These are phyloP conservation scores for Zelopaecilomyces penicillatus DNA, from an alignment of 2,329 filamentous ascomycete genomes.

Conservation along the genomic window DNA sequence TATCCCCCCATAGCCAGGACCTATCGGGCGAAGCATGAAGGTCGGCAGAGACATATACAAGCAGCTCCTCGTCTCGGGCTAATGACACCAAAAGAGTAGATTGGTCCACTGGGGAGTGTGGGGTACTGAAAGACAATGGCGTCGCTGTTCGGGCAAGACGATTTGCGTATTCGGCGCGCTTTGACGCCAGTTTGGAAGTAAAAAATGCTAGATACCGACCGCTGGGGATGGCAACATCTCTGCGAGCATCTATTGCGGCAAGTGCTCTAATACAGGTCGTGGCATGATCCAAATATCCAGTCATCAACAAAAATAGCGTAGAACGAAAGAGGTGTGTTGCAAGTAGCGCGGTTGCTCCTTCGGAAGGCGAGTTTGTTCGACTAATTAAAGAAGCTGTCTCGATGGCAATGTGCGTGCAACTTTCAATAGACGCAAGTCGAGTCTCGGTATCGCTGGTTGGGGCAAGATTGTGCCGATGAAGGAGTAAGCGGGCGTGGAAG, in stretches of 20 bases:
- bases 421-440: conserved; percentile 64
- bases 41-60: conserved; percentile 80
- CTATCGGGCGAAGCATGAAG: conserved; percentile 70
- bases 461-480: conserved; percentile 83
- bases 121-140: conserved; percentile 21
- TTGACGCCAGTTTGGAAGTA: conserved; percentile 53
- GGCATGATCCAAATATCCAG: conserved; percentile 64
- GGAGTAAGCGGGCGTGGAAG: conserved; percentile 71
- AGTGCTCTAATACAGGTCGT: conserved; percentile 64
- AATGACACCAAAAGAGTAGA: conserved; percentile 24
- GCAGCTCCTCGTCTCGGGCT: conserved; percentile 69
- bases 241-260: conserved; percentile 59
- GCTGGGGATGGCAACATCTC: conserved; percentile 68
- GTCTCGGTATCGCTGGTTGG: conserved; percentile 59
- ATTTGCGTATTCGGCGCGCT: conserved; percentile 37
- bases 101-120: conserved; percentile 24
- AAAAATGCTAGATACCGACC: conserved; percentile 81
- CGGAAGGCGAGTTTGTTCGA: conserved; percentile 54
- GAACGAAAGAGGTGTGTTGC: conserved; percentile 84
- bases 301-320: conserved; percentile 68
- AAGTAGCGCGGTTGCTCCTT: conserved; percentile 64
- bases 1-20: conserved; percentile 70
- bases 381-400: conserved; percentile 73
- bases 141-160: conserved; percentile 28
- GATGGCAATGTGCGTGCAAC: conserved; percentile 64